Base-by-base conservation (phyloP, 768 basidiomycete species). In the Vararia minispora region DNA sequence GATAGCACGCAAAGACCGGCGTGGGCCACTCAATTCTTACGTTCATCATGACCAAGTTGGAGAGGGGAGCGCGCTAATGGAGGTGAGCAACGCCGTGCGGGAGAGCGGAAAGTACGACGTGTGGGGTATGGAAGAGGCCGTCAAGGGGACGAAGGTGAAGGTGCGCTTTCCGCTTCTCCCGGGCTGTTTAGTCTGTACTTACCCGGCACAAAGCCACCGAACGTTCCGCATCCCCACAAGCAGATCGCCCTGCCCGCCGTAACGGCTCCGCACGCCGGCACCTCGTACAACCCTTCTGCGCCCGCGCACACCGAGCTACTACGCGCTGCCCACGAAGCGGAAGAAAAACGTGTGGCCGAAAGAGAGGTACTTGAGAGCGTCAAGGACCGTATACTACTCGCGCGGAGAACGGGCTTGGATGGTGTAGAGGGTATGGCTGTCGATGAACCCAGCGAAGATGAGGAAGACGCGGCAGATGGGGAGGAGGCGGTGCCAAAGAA, bases 211-310 rank as follows among this genome's bases (percentile, higher is more conserved):
- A 41, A 80, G 76, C 61, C 70, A 29, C 79, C 79, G 5, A 48
- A 60, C 0, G 55, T 63, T 3, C 52, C 54, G 8, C 65, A 70
- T 38, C 67, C 69, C 0, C 68, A 72, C 28, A 51, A 71, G 16
- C 40, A 56, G 16, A 87, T 87, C 42, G 64, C 70, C 7, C 46
- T 82, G 0, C 74, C 80, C 1, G 80, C 86, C 1, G 71, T 89
- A 1, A 49, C 63, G 1, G 60, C 76, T 3, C 91, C 91, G 0
- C 85, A 86, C 47, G 75, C 74, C 23, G 91, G 91, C 14, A 72
- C 80, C 3, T 91, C 88, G 13, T 97, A 97, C 55, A 95, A 95
- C 54, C 91, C 91, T 0, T 75, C 77, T 0, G 74, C 71, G 1
- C 66, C 72, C 3, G 75, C 79, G 0, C 85, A 94, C 48, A 70